Conservation (phyloP, 2,329 filamentous ascomycete species). For the Dactylellina cionopaga region DNA sequence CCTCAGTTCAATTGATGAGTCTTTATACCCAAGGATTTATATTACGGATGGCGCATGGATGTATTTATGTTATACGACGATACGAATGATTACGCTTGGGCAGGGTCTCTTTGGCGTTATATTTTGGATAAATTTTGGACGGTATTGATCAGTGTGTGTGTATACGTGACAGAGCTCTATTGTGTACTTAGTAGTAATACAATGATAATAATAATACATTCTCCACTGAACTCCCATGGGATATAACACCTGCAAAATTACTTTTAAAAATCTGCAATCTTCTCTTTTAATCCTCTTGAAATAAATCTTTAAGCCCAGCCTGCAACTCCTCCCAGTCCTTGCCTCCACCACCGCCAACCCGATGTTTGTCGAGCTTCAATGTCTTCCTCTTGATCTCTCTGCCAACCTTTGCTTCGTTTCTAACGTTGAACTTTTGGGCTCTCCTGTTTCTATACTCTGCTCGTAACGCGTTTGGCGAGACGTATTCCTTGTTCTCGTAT, state of each 20-base stretch:
- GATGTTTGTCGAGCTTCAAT: constrained; percentile 76
- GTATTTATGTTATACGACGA: background rate
- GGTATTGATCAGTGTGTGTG: background rate
- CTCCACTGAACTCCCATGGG: constrained; percentile 33
- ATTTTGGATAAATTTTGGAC: background rate
- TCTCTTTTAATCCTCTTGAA: constrained; percentile 32
- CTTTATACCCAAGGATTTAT: constrained; percentile 19
- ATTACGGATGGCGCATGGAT: too few relatives aligned
- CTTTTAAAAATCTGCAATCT: constrained; percentile 13
- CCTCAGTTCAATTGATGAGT: background rate
- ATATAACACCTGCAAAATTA: constrained; percentile 25
- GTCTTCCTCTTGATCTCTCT: constrained; percentile 77
- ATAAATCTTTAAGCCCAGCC: constrained; percentile 41
- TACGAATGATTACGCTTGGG: too few relatives aligned
- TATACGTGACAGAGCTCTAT: constrained; percentile 9
- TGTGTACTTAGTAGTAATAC: constrained; percentile 20
- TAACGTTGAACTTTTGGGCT: constrained; percentile 78
- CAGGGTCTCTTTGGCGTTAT: background rate
- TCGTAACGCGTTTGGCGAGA: constrained; percentile 93
- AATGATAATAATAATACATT: constrained; percentile 48
- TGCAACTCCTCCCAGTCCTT: constrained; percentile 57
- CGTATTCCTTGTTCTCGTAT: constrained; percentile 97
- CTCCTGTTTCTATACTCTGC: constrained; percentile 80
- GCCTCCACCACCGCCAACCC: constrained; percentile 62
- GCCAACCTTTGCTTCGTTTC: constrained; percentile 78